Evolutionary conservation across 768 basidiomycete species (phyloP), one percentile per base, ranked within the genome.

Genomic region (Tephrocybe rancida): DNA sequence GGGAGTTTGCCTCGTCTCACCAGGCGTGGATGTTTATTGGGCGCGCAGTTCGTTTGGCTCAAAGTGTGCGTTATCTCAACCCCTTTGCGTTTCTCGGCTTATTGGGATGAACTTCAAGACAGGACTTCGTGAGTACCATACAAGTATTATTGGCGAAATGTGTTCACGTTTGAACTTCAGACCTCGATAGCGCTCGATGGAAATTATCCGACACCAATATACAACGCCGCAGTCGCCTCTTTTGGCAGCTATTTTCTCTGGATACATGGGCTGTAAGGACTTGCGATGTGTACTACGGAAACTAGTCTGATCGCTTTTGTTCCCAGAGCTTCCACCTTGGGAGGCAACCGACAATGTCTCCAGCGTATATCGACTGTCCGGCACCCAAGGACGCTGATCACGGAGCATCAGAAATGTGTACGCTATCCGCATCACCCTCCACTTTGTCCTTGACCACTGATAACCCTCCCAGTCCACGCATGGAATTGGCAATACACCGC

Each of bases 211-310:
- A 76, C 24, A 66, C 69, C 19, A 65, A 73, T 35, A 64, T 71
- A 16, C 72, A 83, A 53, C 71, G 75, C 50, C 80, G 88, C 16
- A 78, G 73, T 48, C 73, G 73, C 19, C 69, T 86, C 10, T 89
- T 88, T 63, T 91, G 87, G 86, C 81, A 85, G 44, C 64, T 89
- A n/a, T 88, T 86, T 61, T 59, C 73, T 22, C 63, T 80, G 25
- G 88, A 90, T 60, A 83, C 84, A 0, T 82, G 81, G 76, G 67
- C 80, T 34, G 88, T 90, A 60, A 43, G 70, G 58, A 26, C 14
- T 49, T 24, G 10, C 10, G 10, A 21, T 37, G 42, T 47, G 19
- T 11, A 19, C 18, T 51, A 56, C 7, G 22, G 29, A 48, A 13
- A 27, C 14, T 16, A 37, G 42, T 25, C 29, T 50, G 6, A 52